Conservation (phyloP, 768 basidiomycete species). For the Psilocybe sp. region DNA sequence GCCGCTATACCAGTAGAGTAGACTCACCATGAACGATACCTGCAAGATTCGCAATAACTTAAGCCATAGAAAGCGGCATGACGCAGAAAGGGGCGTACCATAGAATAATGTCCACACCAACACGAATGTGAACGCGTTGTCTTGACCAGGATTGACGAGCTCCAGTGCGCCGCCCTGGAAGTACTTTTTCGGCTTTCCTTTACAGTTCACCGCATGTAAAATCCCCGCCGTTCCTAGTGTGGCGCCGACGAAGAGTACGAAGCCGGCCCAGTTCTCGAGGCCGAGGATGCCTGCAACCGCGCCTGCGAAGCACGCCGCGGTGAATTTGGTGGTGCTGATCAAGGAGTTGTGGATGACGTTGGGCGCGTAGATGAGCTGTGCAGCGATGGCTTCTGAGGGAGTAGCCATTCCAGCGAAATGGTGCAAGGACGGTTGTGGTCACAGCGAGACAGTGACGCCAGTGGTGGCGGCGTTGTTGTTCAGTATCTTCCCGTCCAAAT, state of each 20-base stretch:
- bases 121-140: constrained; percentile 88
- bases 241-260: constrained; percentile 69
- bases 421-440: background rate
- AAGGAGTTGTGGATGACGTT: constrained; percentile 66
- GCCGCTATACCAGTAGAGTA: background rate
- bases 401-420: constrained; percentile 46
- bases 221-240: constrained; percentile 65
- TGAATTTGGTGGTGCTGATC: constrained; percentile 69
- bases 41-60: constrained; percentile 14
- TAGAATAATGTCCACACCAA: constrained; percentile 94
- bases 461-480: too few species aligned
- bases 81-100: constrained; percentile 45
- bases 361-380: constrained; percentile 60
- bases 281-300: constrained; percentile 88
- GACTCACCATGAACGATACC: constrained; percentile 50
- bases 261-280: constrained; percentile 81
- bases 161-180: constrained; percentile 58
- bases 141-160: constrained; percentile 81
- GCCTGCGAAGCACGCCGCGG: constrained; percentile 82
- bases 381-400: constrained; percentile 43
- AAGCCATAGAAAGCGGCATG: background rate
- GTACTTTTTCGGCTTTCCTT: constrained; percentile 60
- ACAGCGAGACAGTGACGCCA: too few species aligned
- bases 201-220: constrained; percentile 71
- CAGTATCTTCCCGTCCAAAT: too few species aligned